Evolutionary conservation across 495 filamentous ascomycete species (phyloP).

Genomic region (Mytilinidion resinicola): DNA sequence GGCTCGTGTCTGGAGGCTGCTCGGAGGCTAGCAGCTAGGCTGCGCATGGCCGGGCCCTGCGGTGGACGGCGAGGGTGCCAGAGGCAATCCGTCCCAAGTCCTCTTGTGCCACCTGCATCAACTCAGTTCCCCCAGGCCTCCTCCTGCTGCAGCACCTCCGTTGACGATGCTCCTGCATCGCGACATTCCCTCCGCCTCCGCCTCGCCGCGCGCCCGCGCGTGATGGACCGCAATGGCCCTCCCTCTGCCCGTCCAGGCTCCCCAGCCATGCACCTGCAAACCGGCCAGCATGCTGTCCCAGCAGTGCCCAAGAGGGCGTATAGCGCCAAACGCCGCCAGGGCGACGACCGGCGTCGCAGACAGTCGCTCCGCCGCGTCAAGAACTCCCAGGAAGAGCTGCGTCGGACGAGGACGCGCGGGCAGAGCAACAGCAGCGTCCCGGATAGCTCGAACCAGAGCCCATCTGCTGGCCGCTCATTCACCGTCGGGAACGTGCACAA

Average conservation of each 20-base stretch:
- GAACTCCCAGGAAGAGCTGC: slow-evolving; percentile 29
- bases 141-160: not conserved
- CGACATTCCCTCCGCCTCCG: slow-evolving; percentile 6
- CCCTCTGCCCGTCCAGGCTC: slow-evolving; percentile 19
- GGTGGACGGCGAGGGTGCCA: too few species aligned
- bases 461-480: slow-evolving; percentile 55
- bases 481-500: slow-evolving; percentile 92
- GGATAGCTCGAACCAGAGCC: slow-evolving; percentile 4
- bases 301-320: slow-evolving; percentile 4
- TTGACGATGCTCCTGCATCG: slow-evolving; percentile 20
- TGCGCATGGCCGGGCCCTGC: too few species aligned
- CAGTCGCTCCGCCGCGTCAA: slow-evolving; percentile 27
- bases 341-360: slow-evolving; percentile 14
- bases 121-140: too few species aligned
- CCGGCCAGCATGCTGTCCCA: slow-evolving; percentile 14
- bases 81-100: too few species aligned
- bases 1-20: too few species aligned
- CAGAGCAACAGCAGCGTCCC: slow-evolving; percentile 15
- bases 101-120: too few species aligned
- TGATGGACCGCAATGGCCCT: slow-evolving; percentile 24
- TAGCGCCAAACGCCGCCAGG: slow-evolving; percentile 13
- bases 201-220: slow-evolving; percentile 5
- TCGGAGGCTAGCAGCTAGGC: too few species aligned
- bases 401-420: slow-evolving; percentile 19
- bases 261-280: slow-evolving; percentile 6